Conservation (phyloP, 345 rosid species). For the Aethionema arabicum region DNA sequence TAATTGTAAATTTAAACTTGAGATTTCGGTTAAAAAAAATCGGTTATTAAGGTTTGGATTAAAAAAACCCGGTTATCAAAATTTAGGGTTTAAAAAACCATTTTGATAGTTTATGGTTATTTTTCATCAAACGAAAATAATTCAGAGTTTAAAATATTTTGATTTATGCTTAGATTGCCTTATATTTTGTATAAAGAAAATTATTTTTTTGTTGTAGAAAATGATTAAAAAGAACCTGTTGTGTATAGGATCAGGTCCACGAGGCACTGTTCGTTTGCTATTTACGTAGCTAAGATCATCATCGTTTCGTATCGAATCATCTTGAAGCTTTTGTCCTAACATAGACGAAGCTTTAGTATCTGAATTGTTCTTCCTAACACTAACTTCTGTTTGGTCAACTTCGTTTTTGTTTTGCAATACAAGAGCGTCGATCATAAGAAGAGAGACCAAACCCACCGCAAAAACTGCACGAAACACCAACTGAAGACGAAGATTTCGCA, state of each 20-base stretch:
- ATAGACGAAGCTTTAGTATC: not conserved
- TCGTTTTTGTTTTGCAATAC: constrained; percentile 30
- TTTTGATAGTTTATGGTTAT: no score
- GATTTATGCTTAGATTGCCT: no score
- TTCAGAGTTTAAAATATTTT: no score
- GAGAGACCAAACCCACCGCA: constrained; percentile 29
- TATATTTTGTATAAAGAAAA: no score
- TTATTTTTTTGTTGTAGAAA: not conserved
- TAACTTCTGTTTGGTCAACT: constrained; percentile 19
- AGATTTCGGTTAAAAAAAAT: no score
- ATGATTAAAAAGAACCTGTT: constrained; percentile 56
- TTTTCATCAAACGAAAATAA: no score
- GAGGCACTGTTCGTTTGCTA: constrained; percentile 85
- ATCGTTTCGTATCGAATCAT: constrained; percentile 20
- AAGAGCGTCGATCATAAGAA: constrained; percentile 30
- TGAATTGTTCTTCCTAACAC: constrained; percentile 19
- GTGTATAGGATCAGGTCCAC: constrained; percentile 96
- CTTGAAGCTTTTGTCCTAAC: constrained; percentile 26
- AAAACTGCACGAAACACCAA: constrained; percentile 23
- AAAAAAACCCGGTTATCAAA: no score
- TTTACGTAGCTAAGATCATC: constrained; percentile 53
- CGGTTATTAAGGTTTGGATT: no score
- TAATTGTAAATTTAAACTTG: no score
- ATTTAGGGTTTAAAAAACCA: no score
- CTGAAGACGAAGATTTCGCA: constrained; percentile 33